Base-by-base conservation (phyloP, 23 red algal genomes). In the Gracilaria domingensis region DNA sequence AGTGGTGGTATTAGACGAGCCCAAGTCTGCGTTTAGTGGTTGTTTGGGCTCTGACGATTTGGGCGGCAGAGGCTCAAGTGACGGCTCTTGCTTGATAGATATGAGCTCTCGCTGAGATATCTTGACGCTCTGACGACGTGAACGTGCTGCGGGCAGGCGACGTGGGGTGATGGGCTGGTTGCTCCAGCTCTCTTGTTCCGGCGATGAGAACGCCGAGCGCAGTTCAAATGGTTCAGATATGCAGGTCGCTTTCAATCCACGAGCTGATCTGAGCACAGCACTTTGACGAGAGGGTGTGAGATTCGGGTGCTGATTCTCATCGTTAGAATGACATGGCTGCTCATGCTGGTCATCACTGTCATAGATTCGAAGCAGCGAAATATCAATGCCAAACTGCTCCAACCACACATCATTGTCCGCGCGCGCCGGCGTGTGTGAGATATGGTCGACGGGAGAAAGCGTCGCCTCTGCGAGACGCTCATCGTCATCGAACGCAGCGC, bases 341-440 rank as follows among this genome's bases (percentile, higher is more conserved):
- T 32, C 75, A 1, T 20, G 5, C 14, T 82, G 35, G 26, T 82
- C 54, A 4, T 59, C 53, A 60, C 58, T 82, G 58, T 82, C 79
- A 18, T 62, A 82, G 38, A 82, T 56, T 2, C 53, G 24, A 25
- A 82, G 79, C 79, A 82, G 21, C 38, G 79, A 59, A 30, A 82
- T 65, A 37, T 82, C 79, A 82, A 82, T 82, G 23, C 79, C 79
- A 25, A 82, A 82, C 21, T 56, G 35, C 39, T 25, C 5, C 33
- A 82, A 33, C 79, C 79, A 82, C 4, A 7, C 18, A 26, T 82
- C 58, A 37, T 82, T 82, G 0, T 82, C 58, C 3, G 35, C 23
- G 3, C 26, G 23, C 0, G 54, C 20, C 20, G 79, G 79, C 20
- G 79, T 82, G 36, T 8, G 23, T 12, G 54, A 40, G 11, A 82